A percentile compares a stretch with the other conserved stretches of the same genome.
Evolutionary conservation across 495 filamentous ascomycete genomes (phyloP).

Genomic region (Pseudoneurospora amorphoporcata): DNA sequence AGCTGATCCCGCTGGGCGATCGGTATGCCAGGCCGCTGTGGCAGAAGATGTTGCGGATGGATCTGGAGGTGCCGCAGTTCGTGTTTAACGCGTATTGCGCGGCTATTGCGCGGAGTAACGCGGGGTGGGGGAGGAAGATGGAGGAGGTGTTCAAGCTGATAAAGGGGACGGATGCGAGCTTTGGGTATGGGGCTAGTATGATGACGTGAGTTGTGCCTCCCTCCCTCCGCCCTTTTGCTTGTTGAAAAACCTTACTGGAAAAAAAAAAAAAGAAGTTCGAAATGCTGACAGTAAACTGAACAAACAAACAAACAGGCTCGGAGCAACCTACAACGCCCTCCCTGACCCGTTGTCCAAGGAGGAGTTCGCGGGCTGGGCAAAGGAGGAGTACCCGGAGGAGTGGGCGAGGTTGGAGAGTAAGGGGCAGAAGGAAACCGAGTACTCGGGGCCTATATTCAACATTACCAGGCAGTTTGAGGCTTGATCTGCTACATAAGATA

Average conservation of each 20-base stretch:
- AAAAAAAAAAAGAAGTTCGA: background rate
- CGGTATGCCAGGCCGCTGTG: slow-evolving; percentile 61
- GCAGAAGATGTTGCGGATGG: slow-evolving; percentile 60
- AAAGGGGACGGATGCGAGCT: slow-evolving; percentile 50
- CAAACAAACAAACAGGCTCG: slow-evolving; percentile 44
- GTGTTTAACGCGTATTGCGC: slow-evolving; percentile 67
- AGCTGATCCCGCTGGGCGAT: slow-evolving; percentile 51
- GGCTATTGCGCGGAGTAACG: slow-evolving; percentile 42
- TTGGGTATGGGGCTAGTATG: slow-evolving; percentile 52
- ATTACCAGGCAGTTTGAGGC: slow-evolving; percentile 33
- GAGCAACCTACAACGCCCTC: slow-evolving; percentile 62
- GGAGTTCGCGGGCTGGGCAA: slow-evolving; percentile 64
- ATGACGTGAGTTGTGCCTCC: slow-evolving; percentile 53
- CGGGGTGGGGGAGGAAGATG: slow-evolving; percentile 43
- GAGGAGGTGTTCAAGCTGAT: slow-evolving; percentile 55
- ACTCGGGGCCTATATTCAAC: slow-evolving; percentile 32
- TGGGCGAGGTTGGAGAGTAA: slow-evolving; percentile 54
- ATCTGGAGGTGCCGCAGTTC: slow-evolving; percentile 58
- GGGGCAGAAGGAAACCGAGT: slow-evolving; percentile 23
- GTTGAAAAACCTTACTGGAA: background rate
- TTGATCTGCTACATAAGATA: slow-evolving; percentile 15
- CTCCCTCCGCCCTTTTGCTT: background rate
- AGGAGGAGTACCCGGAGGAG: slow-evolving; percentile 49
- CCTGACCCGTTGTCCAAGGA: slow-evolving; percentile 48
- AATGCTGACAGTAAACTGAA: background rate